A percentile compares a stretch with the other conserved stretches of the same genome.
These are phyloP conservation scores for Fusarium chaquense DNA, from an alignment of 2,329 filamentous ascomycete genomes.

Conservation along the genomic window DNA sequence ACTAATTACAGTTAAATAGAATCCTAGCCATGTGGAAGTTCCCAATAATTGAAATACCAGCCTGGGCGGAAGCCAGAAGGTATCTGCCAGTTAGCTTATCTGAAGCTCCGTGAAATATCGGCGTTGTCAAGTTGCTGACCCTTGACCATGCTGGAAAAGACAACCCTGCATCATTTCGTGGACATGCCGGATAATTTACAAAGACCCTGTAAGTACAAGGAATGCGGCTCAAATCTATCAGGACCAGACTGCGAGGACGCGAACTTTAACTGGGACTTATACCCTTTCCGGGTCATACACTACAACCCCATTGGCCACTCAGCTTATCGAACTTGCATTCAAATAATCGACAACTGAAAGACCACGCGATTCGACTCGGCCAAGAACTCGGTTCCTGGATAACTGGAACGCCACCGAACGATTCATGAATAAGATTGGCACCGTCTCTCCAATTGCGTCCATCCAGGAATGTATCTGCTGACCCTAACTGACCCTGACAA, in stretches of 20 bases:
- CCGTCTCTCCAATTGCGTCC: slow-evolving; percentile 6
- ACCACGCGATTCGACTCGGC: neutral
- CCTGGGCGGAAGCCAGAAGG: neutral
- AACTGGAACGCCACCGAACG: neutral
- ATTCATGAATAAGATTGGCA: slow-evolving; percentile 5
- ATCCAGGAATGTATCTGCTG: slow-evolving; percentile 1
- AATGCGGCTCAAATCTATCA: slow-evolving; percentile 25
- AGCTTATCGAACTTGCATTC: neutral
- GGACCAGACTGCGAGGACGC: slow-evolving; percentile 1
- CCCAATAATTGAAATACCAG: slow-evolving; percentile 3
- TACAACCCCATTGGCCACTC: slow-evolving; percentile 5
- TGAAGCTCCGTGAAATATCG: slow-evolving; percentile 3
- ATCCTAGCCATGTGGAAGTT: neutral
- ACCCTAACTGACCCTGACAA: neutral
- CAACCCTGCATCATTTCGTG: neutral
- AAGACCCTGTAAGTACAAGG: slow-evolving; percentile 6
- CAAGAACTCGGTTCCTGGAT: neutral
- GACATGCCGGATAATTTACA: neutral
- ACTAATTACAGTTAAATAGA: neutral
- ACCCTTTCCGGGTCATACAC: slow-evolving; percentile 21
- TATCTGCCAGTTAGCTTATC: neutral
- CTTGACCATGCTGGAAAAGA: neutral
- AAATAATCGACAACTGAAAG: neutral
- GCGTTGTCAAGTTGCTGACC: neutral
- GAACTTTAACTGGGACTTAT: slow-evolving; percentile 4